Conservation (phyloP, 148 eudicot genomes). For the Chenopodium berlandieri region DNA sequence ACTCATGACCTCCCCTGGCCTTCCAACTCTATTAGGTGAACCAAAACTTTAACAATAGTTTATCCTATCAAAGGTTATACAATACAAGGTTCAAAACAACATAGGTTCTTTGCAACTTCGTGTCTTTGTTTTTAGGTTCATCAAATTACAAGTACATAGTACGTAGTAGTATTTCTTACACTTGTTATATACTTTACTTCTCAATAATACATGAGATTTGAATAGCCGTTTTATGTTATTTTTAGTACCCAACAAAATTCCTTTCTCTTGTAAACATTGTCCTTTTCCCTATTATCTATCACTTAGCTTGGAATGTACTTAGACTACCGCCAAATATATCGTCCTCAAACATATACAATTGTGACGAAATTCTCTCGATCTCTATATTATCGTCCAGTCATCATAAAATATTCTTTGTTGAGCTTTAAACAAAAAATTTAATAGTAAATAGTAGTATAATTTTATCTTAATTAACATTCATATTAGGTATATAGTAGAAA, state of each 20-base stretch:
- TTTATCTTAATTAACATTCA: no score
- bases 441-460: no score
- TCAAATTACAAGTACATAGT: neutral
- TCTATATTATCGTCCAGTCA: no score
- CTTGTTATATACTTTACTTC: neutral
- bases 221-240: neutral
- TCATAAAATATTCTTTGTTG: no score
- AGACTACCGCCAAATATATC: conserved; percentile 15
- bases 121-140: conserved; percentile 9
- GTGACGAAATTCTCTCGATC: no score
- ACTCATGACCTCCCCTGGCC: no score
- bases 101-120: conserved; percentile 26
- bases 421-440: no score
- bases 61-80: neutral
- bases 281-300: neutral
- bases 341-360: neutral
- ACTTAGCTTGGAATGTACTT: conserved; percentile 8
- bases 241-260: neutral
- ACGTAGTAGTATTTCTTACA: neutral
- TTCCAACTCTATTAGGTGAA: no score
- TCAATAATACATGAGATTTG: neutral
- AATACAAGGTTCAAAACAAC: neutral
- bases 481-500: no score
- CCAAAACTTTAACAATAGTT: no score
- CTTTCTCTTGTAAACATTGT: neutral